Percentiles rank a stretch among this genome's conserved stretches.
phyloP scores from a whole-genome alignment of 371 early-diverging fungal genomes.

The Mucor lusitanicus region DNA sequence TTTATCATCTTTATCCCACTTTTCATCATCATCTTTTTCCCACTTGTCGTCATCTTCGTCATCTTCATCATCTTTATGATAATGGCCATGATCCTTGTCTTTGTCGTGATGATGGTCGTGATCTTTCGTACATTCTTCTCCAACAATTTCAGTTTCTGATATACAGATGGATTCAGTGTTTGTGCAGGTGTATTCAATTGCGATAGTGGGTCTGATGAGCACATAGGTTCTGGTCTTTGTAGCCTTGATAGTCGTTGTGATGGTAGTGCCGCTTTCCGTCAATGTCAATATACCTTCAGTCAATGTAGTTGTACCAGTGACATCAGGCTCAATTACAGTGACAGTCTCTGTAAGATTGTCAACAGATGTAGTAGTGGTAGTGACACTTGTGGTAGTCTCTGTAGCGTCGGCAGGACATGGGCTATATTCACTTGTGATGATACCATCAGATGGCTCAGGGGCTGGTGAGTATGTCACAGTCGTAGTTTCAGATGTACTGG shows the following conservation, averaged over 20 bases:
- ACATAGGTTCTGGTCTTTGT: neutral
- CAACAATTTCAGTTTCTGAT: too few species aligned
- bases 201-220: neutral
- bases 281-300: neutral
- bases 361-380: neutral
- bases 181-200: neutral
- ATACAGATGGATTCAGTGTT: neutral
- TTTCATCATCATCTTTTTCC: slow-evolving; percentile 3
- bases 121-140: neutral
- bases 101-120: neutral
- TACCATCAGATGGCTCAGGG: neutral
- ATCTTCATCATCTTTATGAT: neutral
- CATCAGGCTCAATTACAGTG: neutral
- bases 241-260: neutral
- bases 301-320: neutral
- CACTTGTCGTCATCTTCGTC: neutral
- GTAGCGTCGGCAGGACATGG: neutral
- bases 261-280: neutral
- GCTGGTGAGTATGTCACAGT: neutral
- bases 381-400: neutral
- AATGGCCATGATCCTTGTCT: neutral
- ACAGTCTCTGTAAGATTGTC: neutral
- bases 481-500: neutral
- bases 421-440: neutral
- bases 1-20: slow-evolving; percentile 26